phyloP scores from a whole-genome alignment of 257 asterid species.

The Salvia splendens region DNA sequence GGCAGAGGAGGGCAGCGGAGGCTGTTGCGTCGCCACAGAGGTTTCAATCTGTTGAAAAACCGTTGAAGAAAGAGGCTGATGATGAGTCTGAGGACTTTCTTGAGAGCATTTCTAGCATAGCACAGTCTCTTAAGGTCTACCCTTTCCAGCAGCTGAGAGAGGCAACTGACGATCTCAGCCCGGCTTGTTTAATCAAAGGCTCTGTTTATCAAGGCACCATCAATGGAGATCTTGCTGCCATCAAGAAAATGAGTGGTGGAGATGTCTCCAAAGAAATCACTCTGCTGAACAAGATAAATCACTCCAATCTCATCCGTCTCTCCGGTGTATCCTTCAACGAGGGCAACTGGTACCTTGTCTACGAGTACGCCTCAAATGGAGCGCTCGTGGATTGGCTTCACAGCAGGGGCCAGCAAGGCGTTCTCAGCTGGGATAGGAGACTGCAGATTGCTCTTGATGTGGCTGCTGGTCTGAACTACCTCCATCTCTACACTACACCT shows the following conservation, averaged over 20 bases:
- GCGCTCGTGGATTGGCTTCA: slow-evolving; percentile 58
- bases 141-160: slow-evolving; percentile 55
- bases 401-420: slow-evolving; percentile 23
- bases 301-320: slow-evolving; percentile 79
- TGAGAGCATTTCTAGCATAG: slow-evolving; percentile 64
- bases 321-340: slow-evolving; percentile 77
- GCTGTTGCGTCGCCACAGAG: slow-evolving; percentile 36
- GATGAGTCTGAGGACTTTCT: slow-evolving; percentile 49
- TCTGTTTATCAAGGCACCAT: slow-evolving; percentile 75
- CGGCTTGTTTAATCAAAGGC: slow-evolving; percentile 53
- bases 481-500: slow-evolving; percentile 77
- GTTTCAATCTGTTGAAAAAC: slow-evolving; percentile 52
- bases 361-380: slow-evolving; percentile 81
- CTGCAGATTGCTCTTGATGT: slow-evolving; percentile 73
- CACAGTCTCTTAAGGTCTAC: slow-evolving; percentile 69
- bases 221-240: slow-evolving; percentile 84
- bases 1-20: slow-evolving; percentile 36
- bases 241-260: slow-evolving; percentile 83
- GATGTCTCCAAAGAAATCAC: slow-evolving; percentile 77
- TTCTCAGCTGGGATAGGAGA: slow-evolving; percentile 61
- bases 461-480: slow-evolving; percentile 80
- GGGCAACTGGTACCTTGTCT: slow-evolving; percentile 83
- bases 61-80: slow-evolving; percentile 34
- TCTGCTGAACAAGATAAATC: slow-evolving; percentile 76
- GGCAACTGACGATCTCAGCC: slow-evolving; percentile 69